Conservation (phyloP, 495 filamentous ascomycete species). For the Ramalina intermedia region DNA sequence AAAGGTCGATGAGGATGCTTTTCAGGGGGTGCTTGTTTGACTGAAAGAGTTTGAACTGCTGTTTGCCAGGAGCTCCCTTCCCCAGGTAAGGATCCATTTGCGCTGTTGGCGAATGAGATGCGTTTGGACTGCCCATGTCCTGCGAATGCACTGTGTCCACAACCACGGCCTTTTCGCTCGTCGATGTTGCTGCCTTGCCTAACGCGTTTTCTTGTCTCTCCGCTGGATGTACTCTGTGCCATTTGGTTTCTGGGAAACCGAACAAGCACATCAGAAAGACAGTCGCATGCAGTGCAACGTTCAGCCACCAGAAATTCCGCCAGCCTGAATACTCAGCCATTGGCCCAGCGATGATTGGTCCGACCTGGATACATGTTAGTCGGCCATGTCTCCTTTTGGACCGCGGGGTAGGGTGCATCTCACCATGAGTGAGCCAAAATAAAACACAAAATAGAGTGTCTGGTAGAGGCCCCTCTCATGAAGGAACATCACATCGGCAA, state of each 20-base stretch:
- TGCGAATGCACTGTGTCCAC: neutral
- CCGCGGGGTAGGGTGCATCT: neutral
- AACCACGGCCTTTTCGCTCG: neutral
- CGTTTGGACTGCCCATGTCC: neutral
- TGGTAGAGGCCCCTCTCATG: constrained; percentile 53
- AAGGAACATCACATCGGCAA: constrained; percentile 52
- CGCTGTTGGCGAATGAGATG: constrained; percentile 5
- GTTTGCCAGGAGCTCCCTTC: constrained; percentile 35
- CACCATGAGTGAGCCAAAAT: constrained; percentile 30
- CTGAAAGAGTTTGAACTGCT: constrained; percentile 41
- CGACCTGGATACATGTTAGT: constrained; percentile 23
- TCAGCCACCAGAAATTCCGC: constrained; percentile 37
- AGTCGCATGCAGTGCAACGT: constrained; percentile 33
- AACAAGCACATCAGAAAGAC: constrained; percentile 35
- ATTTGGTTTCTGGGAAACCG: constrained; percentile 48
- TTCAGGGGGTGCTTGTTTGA: constrained; percentile 25
- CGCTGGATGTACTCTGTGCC: constrained; percentile 29
- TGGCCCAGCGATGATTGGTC: constrained; percentile 42
- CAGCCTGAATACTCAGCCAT: constrained; percentile 28
- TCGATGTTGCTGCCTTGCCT: neutral
- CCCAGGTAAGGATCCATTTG: constrained; percentile 26
- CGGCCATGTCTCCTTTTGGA: constrained; percentile 12
- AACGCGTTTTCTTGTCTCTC: constrained; percentile 7
- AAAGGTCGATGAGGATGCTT: constrained; percentile 25
- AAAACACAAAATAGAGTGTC: constrained; percentile 47